phyloP scores from a whole-genome alignment of 768 basidiomycete genomes.

The Boletus tylopilopsis region DNA sequence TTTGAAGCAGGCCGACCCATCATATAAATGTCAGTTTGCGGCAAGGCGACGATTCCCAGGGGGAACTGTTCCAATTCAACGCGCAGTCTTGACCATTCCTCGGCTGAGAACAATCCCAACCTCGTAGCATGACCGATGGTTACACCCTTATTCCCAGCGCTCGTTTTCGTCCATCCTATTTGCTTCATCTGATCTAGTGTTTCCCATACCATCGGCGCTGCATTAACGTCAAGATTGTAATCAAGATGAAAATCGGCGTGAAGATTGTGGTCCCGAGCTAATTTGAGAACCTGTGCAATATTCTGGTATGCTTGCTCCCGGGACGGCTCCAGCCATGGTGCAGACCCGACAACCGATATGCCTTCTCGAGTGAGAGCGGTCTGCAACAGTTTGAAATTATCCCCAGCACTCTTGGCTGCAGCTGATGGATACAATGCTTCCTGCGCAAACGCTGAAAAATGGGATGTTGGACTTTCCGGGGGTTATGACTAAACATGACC shows the following conservation, averaged over 20 bases:
- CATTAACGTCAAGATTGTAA: slow-evolving; percentile 52
- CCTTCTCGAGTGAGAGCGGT: slow-evolving; percentile 38
- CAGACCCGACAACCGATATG: slow-evolving; percentile 56
- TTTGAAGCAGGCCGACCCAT: slow-evolving; percentile 41
- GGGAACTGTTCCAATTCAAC: slow-evolving; percentile 39
- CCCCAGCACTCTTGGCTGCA: slow-evolving; percentile 35
- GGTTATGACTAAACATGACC: neutral
- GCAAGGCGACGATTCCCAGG: slow-evolving; percentile 52
- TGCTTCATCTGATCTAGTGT: slow-evolving; percentile 42
- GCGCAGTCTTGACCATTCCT: slow-evolving; percentile 44
- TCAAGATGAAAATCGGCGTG: slow-evolving; percentile 67
- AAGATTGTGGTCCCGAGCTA: slow-evolving; percentile 35
- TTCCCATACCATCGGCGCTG: slow-evolving; percentile 53
- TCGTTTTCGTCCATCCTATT: slow-evolving; percentile 23
- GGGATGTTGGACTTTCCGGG: neutral
- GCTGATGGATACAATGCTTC: slow-evolving; percentile 47
- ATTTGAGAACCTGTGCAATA: slow-evolving; percentile 48
- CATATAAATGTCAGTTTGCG: slow-evolving; percentile 68
- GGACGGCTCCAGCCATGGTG: slow-evolving; percentile 60
- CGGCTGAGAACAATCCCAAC: slow-evolving; percentile 45
- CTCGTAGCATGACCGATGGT: slow-evolving; percentile 62
- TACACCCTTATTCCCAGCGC: slow-evolving; percentile 36
- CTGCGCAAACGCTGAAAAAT: slow-evolving; percentile 52
- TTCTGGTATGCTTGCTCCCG: slow-evolving; percentile 47
- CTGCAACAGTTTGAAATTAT: slow-evolving; percentile 44